Evolutionary conservation across 257 asterid species (phyloP), one percentile per base, ranked within the genome.

Genomic region (Solanum megistacrolobum): DNA sequence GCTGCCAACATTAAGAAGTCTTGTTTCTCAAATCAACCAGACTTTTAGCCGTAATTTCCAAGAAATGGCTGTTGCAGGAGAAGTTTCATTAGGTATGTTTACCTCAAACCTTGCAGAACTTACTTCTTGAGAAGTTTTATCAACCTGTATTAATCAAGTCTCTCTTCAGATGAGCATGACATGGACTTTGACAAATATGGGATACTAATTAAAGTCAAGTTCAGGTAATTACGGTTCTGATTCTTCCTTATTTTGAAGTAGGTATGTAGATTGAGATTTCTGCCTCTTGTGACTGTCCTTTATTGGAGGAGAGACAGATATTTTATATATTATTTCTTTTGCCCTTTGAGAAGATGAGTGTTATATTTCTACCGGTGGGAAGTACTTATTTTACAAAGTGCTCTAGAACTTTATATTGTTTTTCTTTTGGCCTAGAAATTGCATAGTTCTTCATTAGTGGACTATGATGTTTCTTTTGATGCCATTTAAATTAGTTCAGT

Each of bases 21-120:
- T 97, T 31, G 99, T 97, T 86, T 86, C 86, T 87, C 95, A 94
- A 87, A 97, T 97, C 74, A 96, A 95, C 91, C 94, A 89, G 89
- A 96, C 98, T 89, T 97, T 97, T 87, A 92, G 98, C 88, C 93
- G 83, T 86, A 97, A 97, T 88, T 97, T 97, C 92, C 96, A 94
- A 93, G 98, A 97, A 92, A 97, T 97, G 99, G 99, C 99, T 84
- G 99, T 97, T 55, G 98, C 99, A 31, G 98, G 99, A 89, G 98
- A 97, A 91, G 99, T 97, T 69, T 94, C 96, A 83, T 89, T 97
- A 85, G 99, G 99, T 96, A 91, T 73, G 62, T 38, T 87, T 87
- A 27, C 86, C 48, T 65, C 85, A 73, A 60, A 55, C 66, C 69
- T 81, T 86, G 3, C 41, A 48, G 35, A 39, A 81, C 88, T 87